Conservation (phyloP, 2,329 filamentous ascomycete species). For the Colletotrichum trifolii region DNA sequence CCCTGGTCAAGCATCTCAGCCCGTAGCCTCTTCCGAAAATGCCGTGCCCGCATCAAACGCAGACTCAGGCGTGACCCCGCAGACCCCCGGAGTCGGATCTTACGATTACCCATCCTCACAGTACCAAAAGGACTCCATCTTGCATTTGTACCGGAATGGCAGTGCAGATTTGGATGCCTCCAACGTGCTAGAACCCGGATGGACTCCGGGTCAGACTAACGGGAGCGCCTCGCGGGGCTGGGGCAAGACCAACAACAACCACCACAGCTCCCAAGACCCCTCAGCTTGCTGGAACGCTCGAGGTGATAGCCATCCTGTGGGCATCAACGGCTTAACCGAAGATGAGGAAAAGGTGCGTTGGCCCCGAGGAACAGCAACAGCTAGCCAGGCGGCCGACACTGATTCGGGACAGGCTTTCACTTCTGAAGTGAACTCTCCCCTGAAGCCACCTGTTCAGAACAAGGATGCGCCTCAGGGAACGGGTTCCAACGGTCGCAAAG, state of each 20-base stretch:
- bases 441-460: conserved; percentile 86
- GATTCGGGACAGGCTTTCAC: conserved; percentile 74
- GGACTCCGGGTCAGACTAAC: conserved; percentile 81
- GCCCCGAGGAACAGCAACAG: conserved; percentile 9
- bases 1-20: conserved; percentile 55
- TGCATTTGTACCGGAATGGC: conserved; percentile 73
- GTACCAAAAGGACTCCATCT: conserved; percentile 83
- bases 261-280: conserved; percentile 80
- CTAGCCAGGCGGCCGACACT: conserved; percentile 10
- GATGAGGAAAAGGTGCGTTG: conserved; percentile 69
- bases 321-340: conserved; percentile 74
- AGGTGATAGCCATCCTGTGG: conserved; percentile 77
- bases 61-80: conserved; percentile 45
- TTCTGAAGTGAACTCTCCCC: conserved; percentile 89
- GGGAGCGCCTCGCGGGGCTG: conserved; percentile 73
- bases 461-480: conserved; percentile 67
- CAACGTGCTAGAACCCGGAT: conserved; percentile 77
- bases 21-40: conserved; percentile 49
- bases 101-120: conserved; percentile 59
- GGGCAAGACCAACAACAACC: conserved; percentile 81
- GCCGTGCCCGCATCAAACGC: conserved; percentile 43
- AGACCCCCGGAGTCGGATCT: conserved; percentile 49
- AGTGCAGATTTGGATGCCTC: conserved; percentile 63
- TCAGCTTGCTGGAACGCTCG: conserved; percentile 90
- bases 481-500: conserved; percentile 78